A percentile compares a stretch with the other conserved stretches of the same genome.
Evolutionary conservation across 2,329 filamentous ascomycete genomes (phyloP).

Genomic region (Aspergillus costaricaensis): DNA sequence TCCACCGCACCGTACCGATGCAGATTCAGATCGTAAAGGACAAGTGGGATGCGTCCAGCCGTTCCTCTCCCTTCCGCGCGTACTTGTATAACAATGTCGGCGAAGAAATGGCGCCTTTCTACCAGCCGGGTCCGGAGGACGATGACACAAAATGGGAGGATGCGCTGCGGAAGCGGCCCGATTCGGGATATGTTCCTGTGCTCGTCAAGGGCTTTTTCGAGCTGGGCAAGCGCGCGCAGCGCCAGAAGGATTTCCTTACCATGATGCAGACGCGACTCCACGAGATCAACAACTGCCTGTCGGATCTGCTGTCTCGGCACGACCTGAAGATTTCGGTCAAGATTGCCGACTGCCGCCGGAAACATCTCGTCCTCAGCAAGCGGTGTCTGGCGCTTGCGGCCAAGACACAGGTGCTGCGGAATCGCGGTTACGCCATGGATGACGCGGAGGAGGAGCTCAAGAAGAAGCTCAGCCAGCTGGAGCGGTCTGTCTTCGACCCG

Average conservation of each 20-base stretch:
- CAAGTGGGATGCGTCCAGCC: conserved; percentile 61
- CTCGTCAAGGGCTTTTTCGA: conserved; percentile 62
- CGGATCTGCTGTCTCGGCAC: conserved; percentile 60
- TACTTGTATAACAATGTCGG: conserved; percentile 67
- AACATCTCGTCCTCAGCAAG: conserved; percentile 61
- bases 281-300: conserved; percentile 66
- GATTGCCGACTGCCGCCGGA: conserved; percentile 60
- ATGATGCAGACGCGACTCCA: conserved; percentile 61
- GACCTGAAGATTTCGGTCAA: conserved; percentile 61
- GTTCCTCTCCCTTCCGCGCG: conserved; percentile 57
- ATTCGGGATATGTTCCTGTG: conserved; percentile 60
- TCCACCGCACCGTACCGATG: conserved; percentile 62
- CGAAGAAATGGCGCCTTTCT: conserved; percentile 62
- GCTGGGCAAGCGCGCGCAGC: conserved; percentile 58
- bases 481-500: conserved; percentile 62
- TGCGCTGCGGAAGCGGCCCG: conserved; percentile 61
- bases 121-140: conserved; percentile 58
- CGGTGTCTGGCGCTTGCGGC: conserved; percentile 62
- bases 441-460: conserved; percentile 64
- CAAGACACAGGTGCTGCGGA: conserved; percentile 65
- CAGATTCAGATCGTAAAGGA: conserved; percentile 62
- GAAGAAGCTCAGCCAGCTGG: conserved; percentile 61
- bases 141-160: conserved; percentile 66
- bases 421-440: conserved; percentile 66
- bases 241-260: conserved; percentile 59